phyloP scores from a whole-genome alignment of 1,139 yeast species.

The Nakaseomyces nivariensis region DNA sequence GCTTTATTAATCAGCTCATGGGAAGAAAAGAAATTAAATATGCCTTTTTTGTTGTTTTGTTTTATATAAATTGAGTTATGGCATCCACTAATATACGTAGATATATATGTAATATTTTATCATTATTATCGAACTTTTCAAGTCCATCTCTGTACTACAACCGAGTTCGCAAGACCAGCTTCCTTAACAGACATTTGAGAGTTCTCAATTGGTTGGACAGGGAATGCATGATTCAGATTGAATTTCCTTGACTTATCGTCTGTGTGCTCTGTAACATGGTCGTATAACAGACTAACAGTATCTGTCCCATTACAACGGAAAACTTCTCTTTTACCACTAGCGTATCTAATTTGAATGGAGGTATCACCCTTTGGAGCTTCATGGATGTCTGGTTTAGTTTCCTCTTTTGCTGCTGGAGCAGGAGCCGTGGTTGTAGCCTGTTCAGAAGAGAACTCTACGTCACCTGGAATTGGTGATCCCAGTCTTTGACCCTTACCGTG shows the following conservation, averaged over 20 bases:
- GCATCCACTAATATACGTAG: no score
- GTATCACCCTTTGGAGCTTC: conserved; percentile 54
- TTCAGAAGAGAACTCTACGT: conserved; percentile 18
- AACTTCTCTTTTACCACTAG: conserved; percentile 65
- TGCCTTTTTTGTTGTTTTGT: no score
- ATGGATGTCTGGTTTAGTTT: conserved; percentile 14
- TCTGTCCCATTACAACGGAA: conserved; percentile 58
- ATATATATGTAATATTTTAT: no score
- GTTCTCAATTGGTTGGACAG: conserved; percentile 64
- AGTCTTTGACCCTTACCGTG: conserved; percentile 77
- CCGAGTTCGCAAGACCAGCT: conserved; percentile 74
- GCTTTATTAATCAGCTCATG: conserved; percentile 40
- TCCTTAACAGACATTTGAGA: conserved; percentile 49
- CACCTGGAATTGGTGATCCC: conserved; percentile 85
- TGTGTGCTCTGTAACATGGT: conserved; percentile 46
- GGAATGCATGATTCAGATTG: conserved; percentile 72
- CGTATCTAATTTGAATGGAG: conserved; percentile 72
- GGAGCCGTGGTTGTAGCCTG: conserved; percentile 11
- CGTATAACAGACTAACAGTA: conserved; percentile 58
- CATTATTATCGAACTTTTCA: background rate
- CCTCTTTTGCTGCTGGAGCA: conserved; percentile 10
- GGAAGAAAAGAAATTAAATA: no score
- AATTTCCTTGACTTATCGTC: conserved; percentile 42
- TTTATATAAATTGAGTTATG: no score
- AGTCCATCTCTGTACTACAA: conserved; percentile 83